Conservation (phyloP, 768 basidiomycete species). For the Porphyrellus cyaneotinctus region DNA sequence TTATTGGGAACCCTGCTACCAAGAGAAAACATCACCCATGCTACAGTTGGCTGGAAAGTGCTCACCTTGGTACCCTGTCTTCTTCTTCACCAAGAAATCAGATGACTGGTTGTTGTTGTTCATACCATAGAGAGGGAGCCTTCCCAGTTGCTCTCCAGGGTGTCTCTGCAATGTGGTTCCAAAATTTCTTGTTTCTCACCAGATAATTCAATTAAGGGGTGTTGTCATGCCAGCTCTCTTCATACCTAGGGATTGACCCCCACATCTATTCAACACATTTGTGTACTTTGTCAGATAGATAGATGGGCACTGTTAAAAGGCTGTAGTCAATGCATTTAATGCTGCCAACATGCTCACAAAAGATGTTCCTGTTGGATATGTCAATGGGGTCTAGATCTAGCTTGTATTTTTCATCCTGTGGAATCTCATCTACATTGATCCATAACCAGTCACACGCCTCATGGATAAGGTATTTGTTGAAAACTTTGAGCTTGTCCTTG, state of each 20-base stretch:
- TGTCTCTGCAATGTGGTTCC: neutral
- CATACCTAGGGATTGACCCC: neutral
- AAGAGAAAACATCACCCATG: neutral
- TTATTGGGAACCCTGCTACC: neutral
- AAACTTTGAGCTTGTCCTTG: neutral
- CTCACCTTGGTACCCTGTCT: neutral
- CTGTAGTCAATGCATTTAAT: too few relatives aligned
- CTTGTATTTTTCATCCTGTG: neutral
- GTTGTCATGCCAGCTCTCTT: neutral
- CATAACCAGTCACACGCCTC: neutral
- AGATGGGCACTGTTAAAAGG: too few relatives aligned
- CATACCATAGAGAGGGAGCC: neutral
- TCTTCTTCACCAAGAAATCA: neutral
- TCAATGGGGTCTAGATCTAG: neutral
- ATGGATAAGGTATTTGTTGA: neutral
- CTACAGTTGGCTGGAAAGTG: neutral
- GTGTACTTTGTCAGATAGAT: neutral
- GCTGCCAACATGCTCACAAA: neutral
- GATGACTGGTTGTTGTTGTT: neutral
- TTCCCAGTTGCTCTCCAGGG: neutral
- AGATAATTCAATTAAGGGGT: neutral
- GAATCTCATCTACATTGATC: neutral
- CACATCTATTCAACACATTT: neutral
- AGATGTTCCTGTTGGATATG: neutral
- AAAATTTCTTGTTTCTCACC: neutral